Conservation (phyloP, 257 asterid genomes). For the Solanum chmielewskii region DNA sequence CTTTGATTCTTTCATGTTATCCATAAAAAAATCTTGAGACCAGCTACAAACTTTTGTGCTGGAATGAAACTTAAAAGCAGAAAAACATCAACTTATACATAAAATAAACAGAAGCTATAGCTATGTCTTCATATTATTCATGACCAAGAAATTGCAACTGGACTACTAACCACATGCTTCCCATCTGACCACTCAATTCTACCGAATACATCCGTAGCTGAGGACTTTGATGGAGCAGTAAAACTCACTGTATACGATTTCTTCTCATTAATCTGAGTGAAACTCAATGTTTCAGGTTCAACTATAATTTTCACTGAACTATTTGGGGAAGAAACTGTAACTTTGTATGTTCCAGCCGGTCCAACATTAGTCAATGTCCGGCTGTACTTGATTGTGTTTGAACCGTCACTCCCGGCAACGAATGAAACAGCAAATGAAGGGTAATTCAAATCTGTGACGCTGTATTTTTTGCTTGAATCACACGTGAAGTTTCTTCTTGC, state of each 20-base stretch:
- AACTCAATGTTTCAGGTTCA: conserved; percentile 48
- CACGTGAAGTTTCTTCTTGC: conserved; percentile 66
- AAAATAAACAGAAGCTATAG: background rate
- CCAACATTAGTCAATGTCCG: conserved; percentile 79
- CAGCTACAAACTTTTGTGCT: background rate
- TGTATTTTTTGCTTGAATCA: conserved; percentile 32
- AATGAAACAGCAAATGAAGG: conserved; percentile 66
- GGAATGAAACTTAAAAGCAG: background rate
- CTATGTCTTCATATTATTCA: conserved; percentile 4
- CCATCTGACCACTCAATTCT: conserved; percentile 88
- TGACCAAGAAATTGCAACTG: conserved; percentile 65
- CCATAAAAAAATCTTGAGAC: background rate
- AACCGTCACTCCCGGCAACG: conserved; percentile 5
- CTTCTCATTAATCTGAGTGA: conserved; percentile 41
- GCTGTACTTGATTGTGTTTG: conserved; percentile 43
- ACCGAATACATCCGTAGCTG: conserved; percentile 48
- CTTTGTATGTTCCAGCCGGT: conserved; percentile 62
- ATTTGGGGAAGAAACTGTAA: conserved; percentile 19
- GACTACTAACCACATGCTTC: conserved; percentile 74
- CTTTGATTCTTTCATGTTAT: background rate
- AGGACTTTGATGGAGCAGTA: conserved; percentile 35
- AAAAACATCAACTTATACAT: background rate
- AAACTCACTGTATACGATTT: conserved; percentile 61
- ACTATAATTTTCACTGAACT: conserved; percentile 44
- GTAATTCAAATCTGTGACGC: conserved; percentile 68